Conservation (phyloP, 1,139 yeast species). For the Yamadazyma triangularis region DNA sequence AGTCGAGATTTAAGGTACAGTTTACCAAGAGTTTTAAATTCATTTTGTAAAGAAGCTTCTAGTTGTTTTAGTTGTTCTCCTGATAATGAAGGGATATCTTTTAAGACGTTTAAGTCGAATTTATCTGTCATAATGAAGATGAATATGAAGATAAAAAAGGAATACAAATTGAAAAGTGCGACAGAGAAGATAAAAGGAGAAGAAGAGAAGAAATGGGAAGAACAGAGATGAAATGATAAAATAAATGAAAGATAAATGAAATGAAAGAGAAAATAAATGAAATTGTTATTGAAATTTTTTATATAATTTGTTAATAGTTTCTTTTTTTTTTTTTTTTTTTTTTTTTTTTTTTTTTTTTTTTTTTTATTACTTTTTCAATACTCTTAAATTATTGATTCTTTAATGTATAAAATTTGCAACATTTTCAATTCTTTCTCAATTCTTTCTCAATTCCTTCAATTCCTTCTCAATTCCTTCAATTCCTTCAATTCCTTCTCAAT, state of each 20-base stretch:
- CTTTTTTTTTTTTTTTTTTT: too few species aligned
- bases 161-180: background rate
- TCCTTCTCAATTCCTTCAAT: too few species aligned
- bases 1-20: constrained; percentile 29
- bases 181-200: constrained; percentile 1
- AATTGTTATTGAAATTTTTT: too few species aligned
- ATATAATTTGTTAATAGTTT: too few species aligned
- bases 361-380: too few species aligned
- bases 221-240: background rate
- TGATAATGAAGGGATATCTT: constrained; percentile 15
- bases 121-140: constrained; percentile 3
- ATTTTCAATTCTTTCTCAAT: too few species aligned
- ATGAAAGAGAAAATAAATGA: background rate
- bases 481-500: too few species aligned
- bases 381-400: too few species aligned
- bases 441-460: too few species aligned
- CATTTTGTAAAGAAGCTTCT: constrained; percentile 27
- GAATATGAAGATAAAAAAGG: background rate
- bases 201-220: background rate
- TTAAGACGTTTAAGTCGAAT: too few species aligned
- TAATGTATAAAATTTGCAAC: too few species aligned
- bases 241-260: background rate
- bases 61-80: constrained; percentile 25
- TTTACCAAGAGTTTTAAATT: constrained; percentile 26
- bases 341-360: too few species aligned